Evolutionary conservation across 805 yeast genomes (phyloP).

Genomic region (Yarrowia sp.): DNA sequence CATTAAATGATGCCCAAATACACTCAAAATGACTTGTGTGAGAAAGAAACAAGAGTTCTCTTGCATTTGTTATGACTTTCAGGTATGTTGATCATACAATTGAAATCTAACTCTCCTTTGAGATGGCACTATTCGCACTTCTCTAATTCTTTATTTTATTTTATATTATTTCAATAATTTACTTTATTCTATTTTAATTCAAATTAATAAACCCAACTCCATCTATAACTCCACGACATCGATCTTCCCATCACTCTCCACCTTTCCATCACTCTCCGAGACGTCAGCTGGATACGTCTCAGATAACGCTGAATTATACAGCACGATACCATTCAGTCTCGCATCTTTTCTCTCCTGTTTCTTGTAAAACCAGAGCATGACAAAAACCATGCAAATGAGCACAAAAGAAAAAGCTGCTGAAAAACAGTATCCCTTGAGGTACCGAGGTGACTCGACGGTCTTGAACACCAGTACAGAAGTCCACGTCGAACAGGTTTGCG

Average conservation of each 20-base stretch:
- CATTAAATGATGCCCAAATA: too few relatives aligned
- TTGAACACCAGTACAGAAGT: not conserved
- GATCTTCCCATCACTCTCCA: not conserved
- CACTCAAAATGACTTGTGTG: too few relatives aligned
- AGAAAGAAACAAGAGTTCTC: too few relatives aligned
- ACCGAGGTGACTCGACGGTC: not conserved
- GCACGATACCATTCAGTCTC: not conserved
- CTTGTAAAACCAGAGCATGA: not conserved
- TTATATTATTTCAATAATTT: too few relatives aligned
- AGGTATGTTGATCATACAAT: too few relatives aligned
- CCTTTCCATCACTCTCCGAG: not conserved
- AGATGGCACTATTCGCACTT: too few relatives aligned
- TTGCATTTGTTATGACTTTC: too few relatives aligned
- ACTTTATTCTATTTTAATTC: too few relatives aligned
- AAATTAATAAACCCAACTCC: too few relatives aligned
- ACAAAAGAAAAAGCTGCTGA: not conserved
- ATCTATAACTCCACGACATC: too few relatives aligned
- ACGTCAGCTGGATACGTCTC: not conserved
- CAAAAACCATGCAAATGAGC: not conserved
- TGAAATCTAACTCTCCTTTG: too few relatives aligned
- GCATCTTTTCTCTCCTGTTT: not conserved
- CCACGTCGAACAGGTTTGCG: not conserved
- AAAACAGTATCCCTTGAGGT: not conserved
- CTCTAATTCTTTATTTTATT: too few relatives aligned
- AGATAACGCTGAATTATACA: not conserved